Evolutionary conservation across 1,284 basidiomycete genomes (phyloP).

Genomic region (Mycena sp.): DNA sequence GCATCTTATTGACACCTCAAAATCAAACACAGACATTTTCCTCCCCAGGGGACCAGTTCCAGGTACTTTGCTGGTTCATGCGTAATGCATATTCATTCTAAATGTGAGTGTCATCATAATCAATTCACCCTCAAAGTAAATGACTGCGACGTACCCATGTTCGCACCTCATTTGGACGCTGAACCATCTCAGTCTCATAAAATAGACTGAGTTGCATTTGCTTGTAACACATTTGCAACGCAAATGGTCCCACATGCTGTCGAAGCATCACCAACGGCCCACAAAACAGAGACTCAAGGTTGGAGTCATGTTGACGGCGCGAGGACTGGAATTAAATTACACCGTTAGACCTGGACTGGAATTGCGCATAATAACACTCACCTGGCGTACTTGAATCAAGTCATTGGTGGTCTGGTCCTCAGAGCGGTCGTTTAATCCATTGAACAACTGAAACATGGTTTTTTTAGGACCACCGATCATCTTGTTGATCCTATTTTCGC

Average conservation of each 20-base stretch:
- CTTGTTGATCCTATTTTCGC: background rate
- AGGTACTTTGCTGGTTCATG: too few relatives aligned
- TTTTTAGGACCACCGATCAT: background rate
- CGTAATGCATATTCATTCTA: background rate
- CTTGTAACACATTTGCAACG: slow-evolving; percentile 31
- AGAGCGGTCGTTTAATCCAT: background rate
- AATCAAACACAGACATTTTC: too few relatives aligned
- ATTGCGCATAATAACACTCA: background rate
- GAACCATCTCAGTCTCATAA: slow-evolving; percentile 32
- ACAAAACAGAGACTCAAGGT: background rate
- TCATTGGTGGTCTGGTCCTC: background rate
- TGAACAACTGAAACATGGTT: background rate
- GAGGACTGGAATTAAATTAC: background rate
- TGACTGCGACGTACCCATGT: slow-evolving; percentile 36
- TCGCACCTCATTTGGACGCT: slow-evolving; percentile 28
- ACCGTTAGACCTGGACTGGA: background rate
- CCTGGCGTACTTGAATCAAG: background rate
- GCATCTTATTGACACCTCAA: too few relatives aligned
- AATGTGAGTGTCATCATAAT: background rate
- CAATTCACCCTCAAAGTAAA: slow-evolving; percentile 5
- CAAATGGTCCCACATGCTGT: slow-evolving; percentile 36
- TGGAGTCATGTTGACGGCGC: background rate
- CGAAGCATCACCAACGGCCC: slow-evolving; percentile 24
- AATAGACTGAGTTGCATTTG: slow-evolving; percentile 38
- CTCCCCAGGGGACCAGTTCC: too few relatives aligned